Percentiles rank a stretch among this genome's conserved stretches.
Conservation (phyloP, 352 stramenopile genomes). For the Globisporangium cederbergense region DNA sequence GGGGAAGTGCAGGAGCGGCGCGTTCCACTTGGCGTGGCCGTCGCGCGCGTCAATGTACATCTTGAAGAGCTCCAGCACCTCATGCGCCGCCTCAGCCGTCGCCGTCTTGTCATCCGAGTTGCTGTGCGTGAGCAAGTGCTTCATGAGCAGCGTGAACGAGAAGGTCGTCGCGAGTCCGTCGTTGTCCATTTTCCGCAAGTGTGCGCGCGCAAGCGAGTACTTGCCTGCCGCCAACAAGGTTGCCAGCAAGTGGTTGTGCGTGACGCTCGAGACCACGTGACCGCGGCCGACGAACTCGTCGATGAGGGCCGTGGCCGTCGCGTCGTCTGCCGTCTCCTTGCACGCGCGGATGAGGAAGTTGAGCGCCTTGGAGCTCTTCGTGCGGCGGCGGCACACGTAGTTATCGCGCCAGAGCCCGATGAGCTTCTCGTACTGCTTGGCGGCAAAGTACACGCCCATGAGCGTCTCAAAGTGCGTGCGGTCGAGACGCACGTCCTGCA, state of each 20-base stretch:
- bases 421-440: conserved; percentile 47
- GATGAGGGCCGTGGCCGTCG: conserved; percentile 41
- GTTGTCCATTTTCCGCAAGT: conserved; percentile 44
- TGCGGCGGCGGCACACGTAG: conserved; percentile 53
- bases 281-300: conserved; percentile 61
- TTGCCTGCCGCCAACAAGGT: conserved; percentile 62
- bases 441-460: conserved; percentile 63
- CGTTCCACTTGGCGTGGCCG: conserved; percentile 35
- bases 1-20: conserved; percentile 64
- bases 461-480: conserved; percentile 72
- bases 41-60: conserved; percentile 54
- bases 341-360: conserved; percentile 78
- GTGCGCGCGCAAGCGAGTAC: conserved; percentile 32
- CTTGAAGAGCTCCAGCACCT: conserved; percentile 60
- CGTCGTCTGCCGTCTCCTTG: conserved; percentile 34
- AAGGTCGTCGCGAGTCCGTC: conserved; percentile 58
- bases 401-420: conserved; percentile 56
- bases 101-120: background rate
- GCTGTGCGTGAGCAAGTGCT: conserved; percentile 40
- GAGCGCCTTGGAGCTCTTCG: conserved; percentile 74
- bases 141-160: conserved; percentile 73
- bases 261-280: conserved; percentile 50
- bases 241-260: conserved; percentile 75
- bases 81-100: conserved; percentile 17
- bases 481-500: conserved; percentile 49